Base-by-base conservation (phyloP, 805 yeast species). In the Saccharomyces paradoxus region DNA sequence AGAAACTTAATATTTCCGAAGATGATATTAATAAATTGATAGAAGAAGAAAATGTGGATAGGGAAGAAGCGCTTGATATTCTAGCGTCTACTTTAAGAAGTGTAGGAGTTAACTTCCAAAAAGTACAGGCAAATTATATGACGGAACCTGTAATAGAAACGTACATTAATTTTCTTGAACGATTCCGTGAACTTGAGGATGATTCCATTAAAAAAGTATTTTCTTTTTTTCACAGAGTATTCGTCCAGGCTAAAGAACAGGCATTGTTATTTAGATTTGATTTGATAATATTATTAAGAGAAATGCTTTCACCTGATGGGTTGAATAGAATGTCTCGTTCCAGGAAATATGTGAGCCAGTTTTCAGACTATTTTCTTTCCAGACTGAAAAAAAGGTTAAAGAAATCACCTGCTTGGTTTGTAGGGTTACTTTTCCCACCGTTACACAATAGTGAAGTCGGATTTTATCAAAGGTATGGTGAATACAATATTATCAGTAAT, bases 381-480 rank as follows among this genome's bases (percentile, higher is more conserved):
- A 79, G 79, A 58, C 75, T 83, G 61, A 80, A 73, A 49, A 71
- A 69, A 63, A 77, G 71, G 56, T 73, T 77, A 54, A 74, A 69
- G 24, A 76, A 66, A 60, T 78, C 83, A 58, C 91, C 80, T 50
- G 73, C 77, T 53, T 77, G 77, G 62, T 82, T 68, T 58, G 72
- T 80, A 5, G 96, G 89, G 63, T 62, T 92, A 3, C 71, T 89
- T 51, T 88, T 89, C 65, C 80, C 87, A 48, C 74, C 84, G 60
- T 58, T 74, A 57, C 80, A 65, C 69, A 81, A 74, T 63, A 71
- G 69, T 22, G 77, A 67, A 57, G 72, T 76, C 24, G 71, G 74
- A 56, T 72, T 76, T 48, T 92, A 77, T 60, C 77, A 68, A 55
- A 65, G 60, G 56, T 65, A 63, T 50, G 71, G 69, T 22, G 67